Evolutionary conservation across 1,284 basidiomycete genomes (phyloP), one percentile per base, ranked within the genome.

Genomic region (Marasmius tenuissimus): DNA sequence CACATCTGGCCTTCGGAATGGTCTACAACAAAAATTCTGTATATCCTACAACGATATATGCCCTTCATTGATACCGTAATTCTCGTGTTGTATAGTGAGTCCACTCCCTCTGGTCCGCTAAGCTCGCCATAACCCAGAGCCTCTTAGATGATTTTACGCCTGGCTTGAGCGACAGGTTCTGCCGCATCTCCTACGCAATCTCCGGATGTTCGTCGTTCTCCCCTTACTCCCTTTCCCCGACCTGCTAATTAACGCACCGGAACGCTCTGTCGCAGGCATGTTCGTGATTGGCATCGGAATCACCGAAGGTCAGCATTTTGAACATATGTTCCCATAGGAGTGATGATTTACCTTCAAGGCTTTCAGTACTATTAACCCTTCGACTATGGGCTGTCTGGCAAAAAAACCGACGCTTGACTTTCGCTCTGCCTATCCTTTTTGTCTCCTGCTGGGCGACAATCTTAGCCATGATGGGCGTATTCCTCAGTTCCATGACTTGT

Each of bases 351-450:
- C 47, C n/a, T 18, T 9, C 33, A 14, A 11, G 2, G 34, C 14
- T 8, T n/a, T 0, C 40, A 62, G 61, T 59, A 16, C 59, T 62
- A 18, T 37, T 62, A 27, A 58, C 61, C 11, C 35, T 62, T 27
- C 61, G 61, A 11, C 35, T 53, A 9, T 51, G 40, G 39, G 61
- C 61, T 12, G 57, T 59, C 12, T 62, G 61, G 61, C 16, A 50
- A 20, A n/a, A 42, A 9, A 18, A 34, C 11, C 35, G 37, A 10
- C 39, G 34, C 12, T 18, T 62, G 12, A 35, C 49, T 9, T 53
- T 62, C 49, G 22, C n/a, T 34, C 18, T 62, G 14, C 55, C 57
- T 18, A 27, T 59, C 12, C 53, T 58, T 38, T 62, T 52, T 37
- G 47, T 58, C 8, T 35, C 37, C 10, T 59, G 57, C 39, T 62